phyloP scores from a whole-genome alignment of 2,329 filamentous ascomycete genomes.

The Hymenoscyphus fraxineus region DNA sequence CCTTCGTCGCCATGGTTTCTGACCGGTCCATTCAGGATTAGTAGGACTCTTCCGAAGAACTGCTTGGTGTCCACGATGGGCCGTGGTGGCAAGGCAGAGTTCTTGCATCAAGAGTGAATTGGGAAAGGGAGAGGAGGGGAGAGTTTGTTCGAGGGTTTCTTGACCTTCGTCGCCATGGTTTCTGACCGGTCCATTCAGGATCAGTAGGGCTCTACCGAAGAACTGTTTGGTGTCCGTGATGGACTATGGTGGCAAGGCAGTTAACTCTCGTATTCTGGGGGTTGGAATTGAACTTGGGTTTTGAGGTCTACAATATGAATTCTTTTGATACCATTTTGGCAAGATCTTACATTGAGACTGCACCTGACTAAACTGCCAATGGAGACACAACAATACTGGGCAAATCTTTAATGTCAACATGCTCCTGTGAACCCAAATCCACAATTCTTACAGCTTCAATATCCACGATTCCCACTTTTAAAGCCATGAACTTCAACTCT shows the following conservation, averaged over 20 bases:
- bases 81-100: neutral
- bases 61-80: neutral
- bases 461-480: conserved; percentile 62
- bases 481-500: conserved; percentile 67
- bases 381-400: conserved; percentile 59
- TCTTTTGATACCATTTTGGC: neutral
- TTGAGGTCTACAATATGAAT: too few species aligned
- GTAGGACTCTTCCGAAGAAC: neutral
- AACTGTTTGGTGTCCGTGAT: too few species aligned
- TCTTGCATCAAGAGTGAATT: neutral
- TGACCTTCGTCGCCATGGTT: neutral
- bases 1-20: neutral
- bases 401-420: conserved; percentile 71
- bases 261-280: neutral
- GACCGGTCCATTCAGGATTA: neutral
- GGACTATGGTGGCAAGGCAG: neutral
- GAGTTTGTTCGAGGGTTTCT: neutral
- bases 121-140: neutral
- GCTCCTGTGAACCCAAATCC: conserved; percentile 70
- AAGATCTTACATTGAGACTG: neutral
- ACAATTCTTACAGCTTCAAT: conserved; percentile 70
- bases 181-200: too few species aligned
- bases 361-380: neutral
- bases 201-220: too few species aligned
- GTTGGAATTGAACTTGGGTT: neutral